Conservation (phyloP, 2,329 filamentous ascomycete species). For the Neonectria coccinea region DNA sequence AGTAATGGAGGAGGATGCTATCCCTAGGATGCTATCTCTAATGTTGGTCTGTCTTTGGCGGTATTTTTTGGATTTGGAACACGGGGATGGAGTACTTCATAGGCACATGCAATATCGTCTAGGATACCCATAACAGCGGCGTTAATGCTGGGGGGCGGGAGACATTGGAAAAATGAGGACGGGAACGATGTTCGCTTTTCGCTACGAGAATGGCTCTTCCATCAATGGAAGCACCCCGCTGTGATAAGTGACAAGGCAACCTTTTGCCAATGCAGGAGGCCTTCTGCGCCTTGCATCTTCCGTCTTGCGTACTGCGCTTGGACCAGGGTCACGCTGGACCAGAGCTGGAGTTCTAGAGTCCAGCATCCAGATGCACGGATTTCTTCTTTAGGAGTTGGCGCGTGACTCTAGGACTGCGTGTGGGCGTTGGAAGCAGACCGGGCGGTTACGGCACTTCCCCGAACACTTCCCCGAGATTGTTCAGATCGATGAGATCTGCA, state of each 20-base stretch:
- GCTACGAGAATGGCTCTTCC: background rate
- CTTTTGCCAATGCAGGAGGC: background rate
- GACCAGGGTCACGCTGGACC: background rate
- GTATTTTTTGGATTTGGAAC: slow-evolving; percentile 1
- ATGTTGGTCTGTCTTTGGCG: background rate
- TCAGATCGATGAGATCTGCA: slow-evolving; percentile 14
- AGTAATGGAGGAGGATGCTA: background rate
- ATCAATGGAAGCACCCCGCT: background rate
- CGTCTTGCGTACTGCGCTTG: background rate
- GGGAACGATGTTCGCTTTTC: background rate
- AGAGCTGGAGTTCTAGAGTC: background rate
- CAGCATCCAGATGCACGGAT: background rate
- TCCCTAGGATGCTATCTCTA: background rate
- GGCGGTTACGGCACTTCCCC: background rate
- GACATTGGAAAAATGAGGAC: background rate
- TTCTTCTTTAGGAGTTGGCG: slow-evolving; percentile 4
- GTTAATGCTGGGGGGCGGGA: background rate
- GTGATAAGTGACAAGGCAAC: slow-evolving; percentile 2
- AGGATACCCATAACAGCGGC: slow-evolving; percentile 22
- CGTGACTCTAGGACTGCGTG: background rate
- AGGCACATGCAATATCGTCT: slow-evolving; percentile 9
- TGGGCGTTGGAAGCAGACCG: background rate
- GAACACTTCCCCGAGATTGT: slow-evolving; percentile 1
- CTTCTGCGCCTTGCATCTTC: background rate
- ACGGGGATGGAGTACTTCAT: background rate